Conservation (phyloP, 2,329 filamentous ascomycete genomes). For the Cytospora piceicola region DNA sequence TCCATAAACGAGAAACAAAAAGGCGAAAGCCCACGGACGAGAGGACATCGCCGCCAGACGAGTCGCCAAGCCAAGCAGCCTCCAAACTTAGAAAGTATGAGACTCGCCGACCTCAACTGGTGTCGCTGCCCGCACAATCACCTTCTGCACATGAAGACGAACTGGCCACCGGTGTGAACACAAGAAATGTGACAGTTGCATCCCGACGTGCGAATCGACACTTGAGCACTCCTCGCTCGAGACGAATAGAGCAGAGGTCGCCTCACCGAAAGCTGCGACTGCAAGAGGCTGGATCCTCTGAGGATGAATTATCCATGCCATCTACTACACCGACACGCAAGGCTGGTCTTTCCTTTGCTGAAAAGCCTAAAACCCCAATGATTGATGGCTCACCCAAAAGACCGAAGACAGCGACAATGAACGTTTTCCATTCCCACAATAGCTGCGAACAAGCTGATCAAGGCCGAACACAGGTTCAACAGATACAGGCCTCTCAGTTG, state of each 20-base stretch:
- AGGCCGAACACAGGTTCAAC: not conserved
- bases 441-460: not conserved
- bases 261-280: conserved; percentile 1
- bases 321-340: conserved; percentile 18
- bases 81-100: conserved; percentile 8
- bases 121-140: not conserved
- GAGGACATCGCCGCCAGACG: not conserved
- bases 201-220: conserved; percentile 4
- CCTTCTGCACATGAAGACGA: conserved; percentile 20
- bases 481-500: conserved; percentile 2
- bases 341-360: not conserved
- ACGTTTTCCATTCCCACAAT: not conserved
- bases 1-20: conserved; percentile 20
- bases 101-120: conserved; percentile 2
- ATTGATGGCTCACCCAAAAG: conserved; percentile 2
- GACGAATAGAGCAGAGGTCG: conserved; percentile 1
- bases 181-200: not conserved
- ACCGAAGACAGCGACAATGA: not conserved
- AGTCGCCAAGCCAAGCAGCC: conserved; percentile 24
- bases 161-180: conserved; percentile 12
- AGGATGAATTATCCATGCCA: conserved; percentile 28
- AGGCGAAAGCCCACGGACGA: conserved; percentile 13
- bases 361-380: not conserved
- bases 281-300: conserved; percentile 18
- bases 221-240: not conserved